These are phyloP conservation scores for Boletales sp. DNA, from an alignment of 768 basidiomycete species.

Conservation along the genomic window DNA sequence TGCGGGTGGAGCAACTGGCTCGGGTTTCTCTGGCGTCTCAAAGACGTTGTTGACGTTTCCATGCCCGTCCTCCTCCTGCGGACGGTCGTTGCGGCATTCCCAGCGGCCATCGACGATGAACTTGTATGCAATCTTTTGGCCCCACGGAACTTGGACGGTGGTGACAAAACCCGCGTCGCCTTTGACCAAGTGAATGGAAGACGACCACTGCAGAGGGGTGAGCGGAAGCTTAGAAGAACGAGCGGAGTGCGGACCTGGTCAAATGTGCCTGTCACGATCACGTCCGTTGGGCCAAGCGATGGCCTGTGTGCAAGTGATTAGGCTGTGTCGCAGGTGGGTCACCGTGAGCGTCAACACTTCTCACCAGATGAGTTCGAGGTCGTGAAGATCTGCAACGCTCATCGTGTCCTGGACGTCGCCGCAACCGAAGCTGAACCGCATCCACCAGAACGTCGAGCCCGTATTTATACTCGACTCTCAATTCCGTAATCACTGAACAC, in stretches of 20 bases:
- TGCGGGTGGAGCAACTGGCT: slow-evolving; percentile 1
- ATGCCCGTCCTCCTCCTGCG: slow-evolving; percentile 55
- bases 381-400: slow-evolving; percentile 40
- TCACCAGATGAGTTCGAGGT: slow-evolving; percentile 54
- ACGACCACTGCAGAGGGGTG: slow-evolving; percentile 49
- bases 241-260: slow-evolving; percentile 54
- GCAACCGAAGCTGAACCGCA: slow-evolving; percentile 19
- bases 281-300: slow-evolving; percentile 47
- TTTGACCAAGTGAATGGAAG: slow-evolving; percentile 52
- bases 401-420: slow-evolving; percentile 22
- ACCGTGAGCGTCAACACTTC: slow-evolving; percentile 16
- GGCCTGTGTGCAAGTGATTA: slow-evolving; percentile 45
- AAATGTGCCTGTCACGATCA: slow-evolving; percentile 75
- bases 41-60: slow-evolving; percentile 75
- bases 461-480: slow-evolving; percentile 20
- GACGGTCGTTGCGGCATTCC: slow-evolving; percentile 49
- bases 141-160: slow-evolving; percentile 55
- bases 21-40: slow-evolving; percentile 47
- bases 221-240: slow-evolving; percentile 1
- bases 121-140: slow-evolving; percentile 65
- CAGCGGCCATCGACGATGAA: slow-evolving; percentile 76
- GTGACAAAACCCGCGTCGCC: slow-evolving; percentile 54
- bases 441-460: neutral
- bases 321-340: neutral
- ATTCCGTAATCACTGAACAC: slow-evolving; percentile 24